Conservation (phyloP, 2,329 filamentous ascomycete species). For the Epichloe typhina region DNA sequence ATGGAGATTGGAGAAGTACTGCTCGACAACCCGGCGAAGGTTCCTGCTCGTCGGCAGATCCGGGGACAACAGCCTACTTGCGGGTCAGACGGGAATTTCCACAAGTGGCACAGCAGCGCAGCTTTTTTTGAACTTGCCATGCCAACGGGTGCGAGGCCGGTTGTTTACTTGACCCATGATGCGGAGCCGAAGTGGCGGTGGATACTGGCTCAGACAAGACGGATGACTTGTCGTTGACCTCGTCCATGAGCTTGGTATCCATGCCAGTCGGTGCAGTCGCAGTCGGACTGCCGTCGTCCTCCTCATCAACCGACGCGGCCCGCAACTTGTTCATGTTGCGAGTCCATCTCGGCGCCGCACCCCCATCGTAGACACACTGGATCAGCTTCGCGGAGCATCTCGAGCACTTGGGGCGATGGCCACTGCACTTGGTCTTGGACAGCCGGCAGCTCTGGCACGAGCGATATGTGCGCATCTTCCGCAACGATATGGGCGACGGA, state of each 20-base stretch:
- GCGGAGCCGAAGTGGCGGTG: not conserved
- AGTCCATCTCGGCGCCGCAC: constrained; percentile 24
- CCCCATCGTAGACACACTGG: constrained; percentile 27
- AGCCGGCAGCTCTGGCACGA: constrained; percentile 26
- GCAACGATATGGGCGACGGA: constrained; percentile 17
- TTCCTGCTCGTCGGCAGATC: constrained; percentile 21
- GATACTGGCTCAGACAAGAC: not conserved
- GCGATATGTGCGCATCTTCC: constrained; percentile 28
- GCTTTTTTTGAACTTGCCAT: constrained; percentile 1
- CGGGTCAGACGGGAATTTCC: not conserved
- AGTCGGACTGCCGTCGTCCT: not conserved
- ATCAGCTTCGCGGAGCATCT: constrained; percentile 20
- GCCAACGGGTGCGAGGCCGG: constrained; percentile 2
- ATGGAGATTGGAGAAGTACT: constrained; percentile 27
- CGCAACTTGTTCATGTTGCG: constrained; percentile 16
- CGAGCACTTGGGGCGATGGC: constrained; percentile 25
- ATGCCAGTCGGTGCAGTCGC: not conserved
- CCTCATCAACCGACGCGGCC: not conserved
- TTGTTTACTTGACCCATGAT: not conserved
- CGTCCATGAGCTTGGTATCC: not conserved
- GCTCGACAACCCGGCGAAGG: constrained; percentile 23
- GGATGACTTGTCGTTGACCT: not conserved
- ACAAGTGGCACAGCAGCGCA: not conserved
- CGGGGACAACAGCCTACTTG: constrained; percentile 19
- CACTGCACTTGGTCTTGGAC: constrained; percentile 29